Evolutionary conservation across 495 filamentous ascomycete genomes (phyloP).

Genomic region (Aspergillus funiculosus): DNA sequence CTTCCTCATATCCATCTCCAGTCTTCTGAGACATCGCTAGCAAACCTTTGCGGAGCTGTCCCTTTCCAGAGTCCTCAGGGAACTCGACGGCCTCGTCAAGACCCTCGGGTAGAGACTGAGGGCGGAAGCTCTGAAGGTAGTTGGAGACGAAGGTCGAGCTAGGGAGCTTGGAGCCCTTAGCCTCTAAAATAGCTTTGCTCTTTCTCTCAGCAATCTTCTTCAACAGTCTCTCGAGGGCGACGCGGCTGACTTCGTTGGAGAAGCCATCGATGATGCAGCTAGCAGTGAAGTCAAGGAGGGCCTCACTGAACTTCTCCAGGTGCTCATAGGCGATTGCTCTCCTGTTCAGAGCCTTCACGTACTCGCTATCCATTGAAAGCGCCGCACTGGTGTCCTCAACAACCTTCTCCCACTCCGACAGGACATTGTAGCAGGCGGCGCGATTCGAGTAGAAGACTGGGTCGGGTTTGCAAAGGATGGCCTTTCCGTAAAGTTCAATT

Average conservation of each 20-base stretch:
- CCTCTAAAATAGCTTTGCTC: slow-evolving; percentile 74
- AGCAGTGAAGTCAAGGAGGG: slow-evolving; percentile 93
- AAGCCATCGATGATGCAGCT: slow-evolving; percentile 99
- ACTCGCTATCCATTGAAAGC: slow-evolving; percentile 84
- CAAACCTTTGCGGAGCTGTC: slow-evolving; percentile 76
- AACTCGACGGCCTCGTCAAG: slow-evolving; percentile 75
- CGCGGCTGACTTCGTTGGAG: slow-evolving; percentile 78
- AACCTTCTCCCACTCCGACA: slow-evolving; percentile 88
- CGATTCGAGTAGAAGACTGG: slow-evolving; percentile 98
- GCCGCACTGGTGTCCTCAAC: slow-evolving; percentile 96
- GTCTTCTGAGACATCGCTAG: slow-evolving; percentile 77
- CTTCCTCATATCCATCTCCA: slow-evolving; percentile 81
- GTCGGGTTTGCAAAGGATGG: slow-evolving; percentile 93
- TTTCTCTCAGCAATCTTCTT: slow-evolving; percentile 97
- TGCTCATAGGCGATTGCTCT: slow-evolving; percentile 96
- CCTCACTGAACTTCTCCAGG: slow-evolving; percentile 82
- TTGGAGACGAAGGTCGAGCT: slow-evolving; percentile 96
- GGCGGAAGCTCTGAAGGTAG: slow-evolving; percentile 96
- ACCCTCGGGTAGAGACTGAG: slow-evolving; percentile 69
- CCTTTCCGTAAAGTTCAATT: slow-evolving; percentile 90
- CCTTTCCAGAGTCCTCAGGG: slow-evolving; percentile 71
- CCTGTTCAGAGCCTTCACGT: slow-evolving; percentile 95
- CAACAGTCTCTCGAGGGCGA: slow-evolving; percentile 84
- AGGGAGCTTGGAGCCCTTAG: slow-evolving; percentile 76
- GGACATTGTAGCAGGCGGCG: slow-evolving; percentile 93